Percentiles rank a stretch among this genome's conserved stretches.
phyloP scores from a whole-genome alignment of 768 basidiomycete species.

The Lactifluus hygrophoroides region DNA sequence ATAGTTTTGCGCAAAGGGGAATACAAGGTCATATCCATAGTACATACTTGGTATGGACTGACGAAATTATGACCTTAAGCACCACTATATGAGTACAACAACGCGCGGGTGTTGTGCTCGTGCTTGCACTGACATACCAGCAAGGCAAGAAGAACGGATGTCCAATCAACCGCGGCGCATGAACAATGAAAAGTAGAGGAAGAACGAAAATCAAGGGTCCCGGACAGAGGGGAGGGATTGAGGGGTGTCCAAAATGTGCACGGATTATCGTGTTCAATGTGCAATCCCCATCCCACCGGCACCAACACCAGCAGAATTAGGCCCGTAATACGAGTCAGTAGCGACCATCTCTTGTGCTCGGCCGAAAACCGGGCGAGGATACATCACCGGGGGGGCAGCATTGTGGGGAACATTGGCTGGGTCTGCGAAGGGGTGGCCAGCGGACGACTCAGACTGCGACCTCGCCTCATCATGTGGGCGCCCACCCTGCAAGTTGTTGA shows the following conservation, averaged over 20 bases:
- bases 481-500: neutral
- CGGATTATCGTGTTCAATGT: neutral
- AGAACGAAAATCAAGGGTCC: neutral
- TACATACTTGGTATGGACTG: neutral
- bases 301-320: neutral
- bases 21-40: constrained; percentile 6
- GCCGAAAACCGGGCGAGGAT: neutral
- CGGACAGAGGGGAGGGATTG: neutral
- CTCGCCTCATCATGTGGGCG: neutral
- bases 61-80: neutral
- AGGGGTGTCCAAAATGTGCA: neutral
- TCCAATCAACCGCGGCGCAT: neutral
- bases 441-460: neutral
- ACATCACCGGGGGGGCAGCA: neutral
- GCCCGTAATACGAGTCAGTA: constrained; percentile 15
- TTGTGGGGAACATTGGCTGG: neutral
- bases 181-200: neutral
- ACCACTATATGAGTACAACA: constrained; percentile 5
- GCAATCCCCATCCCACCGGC: neutral
- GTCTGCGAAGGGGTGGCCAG: constrained; percentile 14
- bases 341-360: neutral
- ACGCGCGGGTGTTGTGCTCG: neutral
- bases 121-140: neutral
- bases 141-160: neutral
- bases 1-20: neutral